These are phyloP conservation scores for Wickerhamomyces canadensis DNA, from an alignment of 805 yeast species.

Conservation along the genomic window DNA sequence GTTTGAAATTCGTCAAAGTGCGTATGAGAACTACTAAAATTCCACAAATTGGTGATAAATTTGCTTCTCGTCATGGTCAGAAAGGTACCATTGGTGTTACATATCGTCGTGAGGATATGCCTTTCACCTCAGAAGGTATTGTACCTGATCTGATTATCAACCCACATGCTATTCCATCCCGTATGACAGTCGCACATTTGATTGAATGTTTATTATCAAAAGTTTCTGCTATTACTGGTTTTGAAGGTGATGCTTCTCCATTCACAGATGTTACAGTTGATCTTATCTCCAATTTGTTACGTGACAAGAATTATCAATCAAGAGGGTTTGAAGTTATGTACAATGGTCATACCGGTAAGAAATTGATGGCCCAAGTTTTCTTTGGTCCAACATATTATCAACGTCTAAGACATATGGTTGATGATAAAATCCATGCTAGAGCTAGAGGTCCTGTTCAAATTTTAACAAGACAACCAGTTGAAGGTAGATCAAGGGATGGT, in stretches of 20 bases:
- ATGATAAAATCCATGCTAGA: conserved; percentile 97
- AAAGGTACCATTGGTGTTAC: conserved; percentile 99
- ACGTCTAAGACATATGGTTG: conserved; percentile 98
- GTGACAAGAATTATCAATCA: conserved; percentile 96
- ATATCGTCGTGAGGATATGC: conserved; percentile 98
- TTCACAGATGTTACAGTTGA: conserved; percentile 98
- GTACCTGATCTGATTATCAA: conserved; percentile 97
- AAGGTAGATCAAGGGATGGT: conserved; percentile 99
- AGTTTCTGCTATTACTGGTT: conserved; percentile 90
- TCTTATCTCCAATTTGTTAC: conserved; percentile 84
- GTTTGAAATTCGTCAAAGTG: conserved; percentile 94
- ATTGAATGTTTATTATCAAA: conserved; percentile 95
- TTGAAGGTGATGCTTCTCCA: conserved; percentile 99
- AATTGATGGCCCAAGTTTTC: conserved; percentile 96
- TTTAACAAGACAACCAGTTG: conserved; percentile 96
- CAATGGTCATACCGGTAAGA: conserved; percentile 98
- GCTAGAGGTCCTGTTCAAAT: conserved; percentile 99
- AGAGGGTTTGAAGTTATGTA: conserved; percentile 99
- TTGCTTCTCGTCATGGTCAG: conserved; percentile 99
- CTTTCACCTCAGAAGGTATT: conserved; percentile 90
- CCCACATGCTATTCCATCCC: conserved; percentile 99
- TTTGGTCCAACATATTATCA: conserved; percentile 99
- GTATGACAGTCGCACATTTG: conserved; percentile 99
- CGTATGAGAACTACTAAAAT: conserved; percentile 98
- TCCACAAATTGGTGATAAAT: conserved; percentile 99